Conservation (phyloP, 345 rosid genomes). For the Sonneratia alba region DNA sequence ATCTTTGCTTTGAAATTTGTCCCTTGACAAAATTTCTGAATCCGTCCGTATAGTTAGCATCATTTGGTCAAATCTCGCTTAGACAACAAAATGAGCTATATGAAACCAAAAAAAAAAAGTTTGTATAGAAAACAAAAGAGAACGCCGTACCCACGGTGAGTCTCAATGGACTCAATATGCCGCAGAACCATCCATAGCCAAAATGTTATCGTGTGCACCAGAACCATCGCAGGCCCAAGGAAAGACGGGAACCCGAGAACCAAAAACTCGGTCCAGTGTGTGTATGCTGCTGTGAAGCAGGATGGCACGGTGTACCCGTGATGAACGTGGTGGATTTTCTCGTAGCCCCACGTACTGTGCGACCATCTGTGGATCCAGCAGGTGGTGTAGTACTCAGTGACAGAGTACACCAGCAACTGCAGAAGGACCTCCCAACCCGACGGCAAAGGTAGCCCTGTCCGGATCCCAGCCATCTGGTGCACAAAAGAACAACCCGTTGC, state of each 20-base stretch:
- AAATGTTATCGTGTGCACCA: conserved; percentile 81
- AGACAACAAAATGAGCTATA: background rate
- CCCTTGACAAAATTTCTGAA: too few species aligned
- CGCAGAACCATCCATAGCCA: conserved; percentile 86
- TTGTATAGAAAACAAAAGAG: background rate
- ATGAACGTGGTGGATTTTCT: conserved; percentile 79
- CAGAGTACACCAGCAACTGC: conserved; percentile 60
- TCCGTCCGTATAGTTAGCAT: too few species aligned
- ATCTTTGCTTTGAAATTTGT: too few species aligned
- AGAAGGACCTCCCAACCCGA: conserved; percentile 51
- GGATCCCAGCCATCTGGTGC: conserved; percentile 54
- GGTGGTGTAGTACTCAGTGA: conserved; percentile 73
- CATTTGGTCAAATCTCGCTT: background rate
- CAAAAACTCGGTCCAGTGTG: conserved; percentile 89
- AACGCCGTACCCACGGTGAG: conserved; percentile 77
- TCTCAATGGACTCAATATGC: conserved; percentile 82
- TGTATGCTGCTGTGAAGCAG: conserved; percentile 77
- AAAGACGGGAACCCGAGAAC: conserved; percentile 86
- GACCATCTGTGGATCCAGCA: conserved; percentile 84
- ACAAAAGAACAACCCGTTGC: background rate
- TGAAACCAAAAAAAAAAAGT: background rate
- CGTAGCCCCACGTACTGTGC: conserved; percentile 83
- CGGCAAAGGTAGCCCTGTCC: conserved; percentile 64
- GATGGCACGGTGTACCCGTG: conserved; percentile 81
- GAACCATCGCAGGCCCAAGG: conserved; percentile 84